phyloP scores from a whole-genome alignment of 2,329 filamentous ascomycete species.

The Escovopsis sp. region DNA sequence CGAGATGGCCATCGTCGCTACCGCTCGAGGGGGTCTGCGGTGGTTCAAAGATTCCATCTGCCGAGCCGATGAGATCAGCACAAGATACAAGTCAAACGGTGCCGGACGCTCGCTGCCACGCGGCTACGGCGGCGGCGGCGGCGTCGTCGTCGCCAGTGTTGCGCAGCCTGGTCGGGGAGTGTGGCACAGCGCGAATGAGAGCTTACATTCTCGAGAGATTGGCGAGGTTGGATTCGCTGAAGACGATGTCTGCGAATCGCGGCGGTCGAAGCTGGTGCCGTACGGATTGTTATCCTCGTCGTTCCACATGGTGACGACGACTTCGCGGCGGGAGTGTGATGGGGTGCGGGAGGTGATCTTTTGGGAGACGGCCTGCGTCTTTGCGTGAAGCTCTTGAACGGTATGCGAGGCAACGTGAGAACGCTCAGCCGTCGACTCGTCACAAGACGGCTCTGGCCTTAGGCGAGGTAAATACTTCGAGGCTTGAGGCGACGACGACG shows the following conservation, averaged over 20 bases:
- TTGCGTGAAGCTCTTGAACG: too few species aligned
- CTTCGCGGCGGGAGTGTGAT: not conserved
- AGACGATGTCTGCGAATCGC: conserved; percentile 63
- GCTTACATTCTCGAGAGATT: conserved; percentile 41
- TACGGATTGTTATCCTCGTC: conserved; percentile 98
- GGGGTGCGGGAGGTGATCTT: not conserved
- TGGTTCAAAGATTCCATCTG: conserved; percentile 38
- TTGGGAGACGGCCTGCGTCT: too few species aligned
- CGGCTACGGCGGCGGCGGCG: not conserved
- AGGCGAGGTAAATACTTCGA: too few species aligned
- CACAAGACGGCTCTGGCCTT: too few species aligned
- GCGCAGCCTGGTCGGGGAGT: not conserved
- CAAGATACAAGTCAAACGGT: not conserved
- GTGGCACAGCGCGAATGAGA: conserved; percentile 1
- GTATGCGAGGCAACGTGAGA: too few species aligned
- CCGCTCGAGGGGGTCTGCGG: conserved; percentile 60
- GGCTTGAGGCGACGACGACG: not conserved
- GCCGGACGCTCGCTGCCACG: not conserved
- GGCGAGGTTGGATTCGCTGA: conserved; percentile 51
- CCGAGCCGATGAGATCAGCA: not conserved
- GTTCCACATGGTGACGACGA: conserved; percentile 65
- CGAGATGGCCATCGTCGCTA: conserved; percentile 45
- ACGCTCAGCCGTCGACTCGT: too few species aligned
- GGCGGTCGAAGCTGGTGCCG: conserved; percentile 75
- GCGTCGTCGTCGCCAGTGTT: too few species aligned